phyloP scores from a whole-genome alignment of 2,329 filamentous ascomycete species.

The Chaetomiaceae sp. region DNA sequence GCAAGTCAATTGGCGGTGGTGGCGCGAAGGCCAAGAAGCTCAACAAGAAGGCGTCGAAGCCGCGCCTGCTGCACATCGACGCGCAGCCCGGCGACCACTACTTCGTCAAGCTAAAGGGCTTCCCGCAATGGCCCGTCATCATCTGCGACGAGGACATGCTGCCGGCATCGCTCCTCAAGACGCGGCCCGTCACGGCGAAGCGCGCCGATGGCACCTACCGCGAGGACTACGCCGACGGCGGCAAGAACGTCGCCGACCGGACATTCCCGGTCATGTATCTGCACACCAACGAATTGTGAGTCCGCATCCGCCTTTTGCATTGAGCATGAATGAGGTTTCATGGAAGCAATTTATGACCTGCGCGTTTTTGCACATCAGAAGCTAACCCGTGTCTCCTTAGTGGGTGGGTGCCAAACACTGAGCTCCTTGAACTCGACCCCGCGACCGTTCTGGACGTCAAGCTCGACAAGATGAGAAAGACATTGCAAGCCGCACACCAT shows the following conservation, averaged over 20 bases:
- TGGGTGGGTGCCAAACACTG: constrained; percentile 85
- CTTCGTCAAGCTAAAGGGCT: constrained; percentile 90
- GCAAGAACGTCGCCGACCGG: constrained; percentile 77
- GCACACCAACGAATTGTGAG: constrained; percentile 94
- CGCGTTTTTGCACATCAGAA: background rate
- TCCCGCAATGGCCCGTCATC: constrained; percentile 89
- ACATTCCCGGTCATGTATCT: constrained; percentile 96
- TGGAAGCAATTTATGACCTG: too few relatives aligned
- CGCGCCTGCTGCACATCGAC: constrained; percentile 65
- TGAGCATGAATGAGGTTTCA: background rate
- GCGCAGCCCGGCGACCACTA: constrained; percentile 89
- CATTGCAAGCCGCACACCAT: constrained; percentile 71
- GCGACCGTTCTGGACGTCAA: constrained; percentile 64
- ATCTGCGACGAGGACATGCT: constrained; percentile 95
- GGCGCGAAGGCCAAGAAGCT: constrained; percentile 72
- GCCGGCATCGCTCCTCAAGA: constrained; percentile 68
- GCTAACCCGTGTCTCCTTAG: constrained; percentile 44
- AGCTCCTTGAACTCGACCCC: constrained; percentile 71
- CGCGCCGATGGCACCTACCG: constrained; percentile 80
- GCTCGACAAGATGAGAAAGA: constrained; percentile 75
- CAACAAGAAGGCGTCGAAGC: constrained; percentile 78
- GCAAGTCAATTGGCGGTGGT: constrained; percentile 67
- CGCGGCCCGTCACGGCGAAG: constrained; percentile 77
- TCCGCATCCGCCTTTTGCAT: constrained; percentile 23
- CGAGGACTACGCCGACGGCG: constrained; percentile 81